phyloP scores from a whole-genome alignment of 306 rosid species.

The Acmispon strigosus region DNA sequence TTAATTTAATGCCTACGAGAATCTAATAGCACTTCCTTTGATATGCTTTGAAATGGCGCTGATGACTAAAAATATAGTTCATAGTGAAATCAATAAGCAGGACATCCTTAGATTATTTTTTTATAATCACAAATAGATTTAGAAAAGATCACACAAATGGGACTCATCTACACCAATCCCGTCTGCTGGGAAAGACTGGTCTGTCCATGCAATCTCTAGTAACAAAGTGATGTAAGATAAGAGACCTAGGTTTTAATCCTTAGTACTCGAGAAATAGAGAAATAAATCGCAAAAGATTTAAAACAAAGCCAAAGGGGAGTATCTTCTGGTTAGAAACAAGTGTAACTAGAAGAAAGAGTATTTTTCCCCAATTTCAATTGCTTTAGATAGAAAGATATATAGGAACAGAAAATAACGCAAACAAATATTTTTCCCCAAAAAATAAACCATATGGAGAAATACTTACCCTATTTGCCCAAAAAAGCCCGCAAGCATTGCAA shows the following conservation, averaged over 20 bases:
- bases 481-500: constrained; percentile 95
- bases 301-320: not conserved
- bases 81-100: not conserved
- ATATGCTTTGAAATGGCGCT: not conserved
- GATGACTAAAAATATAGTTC: not conserved
- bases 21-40: not conserved
- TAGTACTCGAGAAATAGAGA: not conserved
- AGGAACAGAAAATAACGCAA: not conserved
- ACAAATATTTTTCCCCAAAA: not conserved
- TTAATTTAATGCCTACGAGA: not conserved
- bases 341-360: not conserved
- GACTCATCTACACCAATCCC: not conserved
- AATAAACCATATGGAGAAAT: constrained; percentile 15
- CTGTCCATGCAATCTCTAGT: constrained; percentile 1
- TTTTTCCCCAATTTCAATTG: not conserved
- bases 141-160: not conserved
- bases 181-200: not conserved
- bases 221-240: not conserved
- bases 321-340: not conserved
- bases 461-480: constrained; percentile 94
- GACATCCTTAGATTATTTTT: not conserved
- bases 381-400: not conserved
- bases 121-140: not conserved
- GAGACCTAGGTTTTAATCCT: not conserved
- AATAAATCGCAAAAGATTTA: not conserved